Conservation (phyloP, 78 protist genomes). For the Dictyostelium firmibasis region DNA sequence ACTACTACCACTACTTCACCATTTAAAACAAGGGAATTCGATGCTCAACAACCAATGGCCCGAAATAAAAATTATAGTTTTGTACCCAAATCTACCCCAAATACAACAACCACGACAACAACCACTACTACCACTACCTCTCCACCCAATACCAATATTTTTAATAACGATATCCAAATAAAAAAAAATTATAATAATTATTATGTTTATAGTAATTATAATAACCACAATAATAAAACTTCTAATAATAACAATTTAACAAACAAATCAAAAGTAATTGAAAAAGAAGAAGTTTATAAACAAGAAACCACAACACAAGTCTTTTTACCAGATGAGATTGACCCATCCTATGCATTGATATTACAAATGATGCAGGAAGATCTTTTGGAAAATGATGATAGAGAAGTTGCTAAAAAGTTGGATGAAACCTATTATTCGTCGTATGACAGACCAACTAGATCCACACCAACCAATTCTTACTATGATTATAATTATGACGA, state of each 20-base stretch:
- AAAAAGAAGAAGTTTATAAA: background rate
- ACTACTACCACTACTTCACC: background rate
- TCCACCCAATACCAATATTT: background rate
- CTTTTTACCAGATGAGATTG: background rate
- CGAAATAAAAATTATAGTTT: too few relatives aligned
- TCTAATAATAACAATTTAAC: background rate
- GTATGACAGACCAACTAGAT: background rate
- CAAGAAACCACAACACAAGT: background rate
- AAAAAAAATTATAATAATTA: too few relatives aligned
- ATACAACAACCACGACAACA: background rate
- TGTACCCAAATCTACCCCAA: too few relatives aligned
- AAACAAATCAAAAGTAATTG: background rate
- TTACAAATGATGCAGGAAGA: conserved; percentile 12
- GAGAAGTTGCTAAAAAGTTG: background rate
- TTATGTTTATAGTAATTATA: background rate
- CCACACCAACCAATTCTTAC: background rate
- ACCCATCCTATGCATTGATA: background rate
- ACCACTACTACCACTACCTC: conserved; percentile 9
- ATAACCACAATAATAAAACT: background rate
- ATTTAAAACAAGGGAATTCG: too few relatives aligned
- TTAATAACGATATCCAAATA: too few relatives aligned
- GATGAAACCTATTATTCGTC: background rate
- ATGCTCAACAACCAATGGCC: too few relatives aligned
- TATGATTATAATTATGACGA: background rate
- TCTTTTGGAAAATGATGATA: conserved; percentile 22